Base-by-base conservation (phyloP, 2,329 filamentous ascomycete genomes). In the Diatrype stigma region DNA sequence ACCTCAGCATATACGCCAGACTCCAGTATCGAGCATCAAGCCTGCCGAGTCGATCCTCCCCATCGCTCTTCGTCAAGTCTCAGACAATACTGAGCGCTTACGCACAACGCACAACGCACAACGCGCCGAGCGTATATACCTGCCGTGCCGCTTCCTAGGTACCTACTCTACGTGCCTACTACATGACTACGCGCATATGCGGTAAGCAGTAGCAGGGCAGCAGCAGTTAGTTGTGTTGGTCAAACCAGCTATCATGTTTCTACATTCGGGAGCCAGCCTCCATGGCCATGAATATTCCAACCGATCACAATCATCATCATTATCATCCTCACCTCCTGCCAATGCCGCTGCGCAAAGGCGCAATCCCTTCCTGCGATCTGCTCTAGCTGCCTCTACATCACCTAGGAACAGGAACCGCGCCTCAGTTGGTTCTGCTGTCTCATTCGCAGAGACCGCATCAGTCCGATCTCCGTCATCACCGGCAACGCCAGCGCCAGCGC, bases 261-360 rank as follows among this genome's bases (percentile, higher is more conserved):
- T 84, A 32, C 81, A 84, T 60, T 73, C 79, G 17, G 80, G 79
- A 44, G 80, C 80, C 46, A 78, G 79, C 66, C 71, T 84, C 19
- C 80, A 84, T 61, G 80, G 80, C 63, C 80, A 83, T 62, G 79
- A 83, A 62, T 83, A 79, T 59, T 81, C 79, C 28, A 66, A 67
- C 51, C 66, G 67, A 42, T 61, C 67, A 49, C 51, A 66, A 21
- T 58, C 67, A 61, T 63, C 35, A 57, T 66, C 65, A 67, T 37
- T 16, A 6, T 61, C 67, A 48, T 51, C 66, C 22, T 58, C 67
- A 61, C 63, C 37, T 56, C 66, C 49, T 67, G 65, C 55, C 64
- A 67, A 38, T 47, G 54, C 55, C 37, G 55, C 52, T 37, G 3
- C 22, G 16, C 61, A 59, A 45, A 51, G 59, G 45, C 62, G 60